Base-by-base conservation (phyloP, 2,329 filamentous ascomycete species). In the Trichothecium sympodiale region DNA sequence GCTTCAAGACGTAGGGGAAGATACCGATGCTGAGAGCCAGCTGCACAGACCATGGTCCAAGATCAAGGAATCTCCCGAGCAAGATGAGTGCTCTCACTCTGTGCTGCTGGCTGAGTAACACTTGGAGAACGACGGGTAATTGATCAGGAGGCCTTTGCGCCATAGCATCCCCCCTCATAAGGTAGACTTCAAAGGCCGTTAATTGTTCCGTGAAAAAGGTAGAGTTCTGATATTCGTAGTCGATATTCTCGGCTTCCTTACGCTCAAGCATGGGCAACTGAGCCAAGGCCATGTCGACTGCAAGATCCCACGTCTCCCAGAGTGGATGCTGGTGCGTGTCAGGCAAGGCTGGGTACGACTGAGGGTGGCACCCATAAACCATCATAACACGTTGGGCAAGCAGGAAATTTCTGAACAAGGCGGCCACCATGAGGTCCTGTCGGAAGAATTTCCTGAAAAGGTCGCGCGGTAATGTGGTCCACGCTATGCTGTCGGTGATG, bases 401-500 rank as follows among this genome's bases (percentile, higher is more conserved):
- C 2, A 98, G 71, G 52, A 96, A 96, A 54, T 98, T 98, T 35
- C 91, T 77, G 59, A 96, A 98, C 7, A 98, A 65, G 2, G 91
- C 91, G 10, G 91, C 91, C n/a, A 98, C 91, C 88, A 98, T 96
- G 10, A 98, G 69, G 56, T 98, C 91, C 56, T 98, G 91, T 29
- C 91, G 70, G 59, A 98, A 98, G 41, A 96, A 84, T 57, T 94
- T 94, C 59, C 94, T 88, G 61, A 98, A 98, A 9, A 95, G 65
- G 15, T 87, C 77, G 31, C 89, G 81, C 3, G 88, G 85, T 4
- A 98, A 64, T 5, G 86, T 93, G 23, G 94, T 96, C 91, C 91
- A 98, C 0, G 91, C 91, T 49, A 98, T 98, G 2, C 89, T 96
- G 55, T 98, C 91, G 1, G 91, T 98, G 45, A 98, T 96, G 37